Base-by-base conservation (phyloP, 2,329 filamentous ascomycete species). In the Clonostachys solani region DNA sequence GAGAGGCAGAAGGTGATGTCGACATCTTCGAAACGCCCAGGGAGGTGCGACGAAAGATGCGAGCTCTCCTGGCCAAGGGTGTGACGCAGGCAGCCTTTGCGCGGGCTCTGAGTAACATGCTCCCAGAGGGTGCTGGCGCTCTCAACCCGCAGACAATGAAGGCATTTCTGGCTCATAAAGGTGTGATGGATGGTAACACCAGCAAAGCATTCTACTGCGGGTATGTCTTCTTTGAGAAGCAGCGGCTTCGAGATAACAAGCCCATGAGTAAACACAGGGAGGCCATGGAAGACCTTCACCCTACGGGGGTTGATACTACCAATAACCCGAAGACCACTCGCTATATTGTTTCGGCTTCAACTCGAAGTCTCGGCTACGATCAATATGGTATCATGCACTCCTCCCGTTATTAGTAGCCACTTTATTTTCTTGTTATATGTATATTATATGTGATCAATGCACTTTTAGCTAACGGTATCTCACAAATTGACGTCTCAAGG, bases 161-260 rank as follows among this genome's bases (percentile, higher is more conserved):
- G 33, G 63, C 67, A 36, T 83, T 83, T 53, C 66, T 79, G 44
- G 57, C 56, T 6, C 75, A 76, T 54, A 75, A 71, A 47, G 78
- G 78, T 0, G 49, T 68, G 0, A 63, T 61, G 10, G 64, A 66
- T 3, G 79, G 80, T 5, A 76, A 76, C 45, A 74, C 69, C 3
- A 74, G 64, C 45, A 53, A 54, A 10, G 63, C 75, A 2, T 83
- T 73, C 55, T 82, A 83, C 53, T 72, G 70, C 4, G 68, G 66
- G 0, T 83, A 83, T 55, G 69, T 80, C 16, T 81, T 74, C 58
- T 83, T 83, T 54, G 78, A 84, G 63, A 83, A 83, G 65, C 51
- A 75, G 52, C 63, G 78, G 15, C 60, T 83, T 46, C 68, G 68
- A 54, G 66, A 77, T 45, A 62, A 65, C 1, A 80, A 77, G 59